Conservation (phyloP, 352 stramenopile genomes). For the Phytophthora quininea region DNA sequence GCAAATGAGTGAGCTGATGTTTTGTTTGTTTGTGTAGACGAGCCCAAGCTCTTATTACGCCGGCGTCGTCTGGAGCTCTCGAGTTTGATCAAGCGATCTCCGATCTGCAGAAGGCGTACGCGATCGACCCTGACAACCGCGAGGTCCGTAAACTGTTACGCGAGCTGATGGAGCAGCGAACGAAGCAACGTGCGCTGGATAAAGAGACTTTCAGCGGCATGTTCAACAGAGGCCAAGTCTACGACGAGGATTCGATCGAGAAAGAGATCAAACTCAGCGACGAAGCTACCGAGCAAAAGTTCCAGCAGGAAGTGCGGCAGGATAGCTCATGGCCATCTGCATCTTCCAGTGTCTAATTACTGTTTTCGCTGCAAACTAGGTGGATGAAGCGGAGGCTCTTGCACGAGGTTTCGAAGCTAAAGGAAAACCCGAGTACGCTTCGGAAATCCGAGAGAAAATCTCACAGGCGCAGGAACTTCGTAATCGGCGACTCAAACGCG, state of each 20-base stretch:
- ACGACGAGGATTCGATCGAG: conserved; percentile 33
- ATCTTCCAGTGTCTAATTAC: background rate
- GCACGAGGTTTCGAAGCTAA: conserved; percentile 75
- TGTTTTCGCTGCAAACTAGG: conserved; percentile 24
- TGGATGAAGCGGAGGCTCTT: conserved; percentile 70
- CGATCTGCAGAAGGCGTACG: conserved; percentile 72
- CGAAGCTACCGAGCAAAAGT: conserved; percentile 48
- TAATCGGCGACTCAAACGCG: conserved; percentile 53
- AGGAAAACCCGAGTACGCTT: conserved; percentile 58
- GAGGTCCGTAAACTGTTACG: conserved; percentile 71
- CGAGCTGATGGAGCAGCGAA: conserved; percentile 69
- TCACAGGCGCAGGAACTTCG: conserved; percentile 53
- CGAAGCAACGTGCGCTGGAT: conserved; percentile 69
- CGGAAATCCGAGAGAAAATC: conserved; percentile 72
- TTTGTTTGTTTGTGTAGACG: conserved; percentile 38
- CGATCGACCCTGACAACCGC: conserved; percentile 62
- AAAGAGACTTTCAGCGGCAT: conserved; percentile 84
- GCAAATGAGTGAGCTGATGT: background rate
- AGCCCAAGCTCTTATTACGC: conserved; percentile 77
- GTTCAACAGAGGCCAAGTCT: conserved; percentile 78
- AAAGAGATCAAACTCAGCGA: conserved; percentile 26
- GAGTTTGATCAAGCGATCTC: conserved; percentile 81
- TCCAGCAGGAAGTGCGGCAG: conserved; percentile 55
- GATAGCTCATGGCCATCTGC: no score
- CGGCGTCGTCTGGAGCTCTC: conserved; percentile 70